Evolutionary conservation across 2,329 filamentous ascomycete species (phyloP).

Genomic region (Sclerotinia borealis): DNA sequence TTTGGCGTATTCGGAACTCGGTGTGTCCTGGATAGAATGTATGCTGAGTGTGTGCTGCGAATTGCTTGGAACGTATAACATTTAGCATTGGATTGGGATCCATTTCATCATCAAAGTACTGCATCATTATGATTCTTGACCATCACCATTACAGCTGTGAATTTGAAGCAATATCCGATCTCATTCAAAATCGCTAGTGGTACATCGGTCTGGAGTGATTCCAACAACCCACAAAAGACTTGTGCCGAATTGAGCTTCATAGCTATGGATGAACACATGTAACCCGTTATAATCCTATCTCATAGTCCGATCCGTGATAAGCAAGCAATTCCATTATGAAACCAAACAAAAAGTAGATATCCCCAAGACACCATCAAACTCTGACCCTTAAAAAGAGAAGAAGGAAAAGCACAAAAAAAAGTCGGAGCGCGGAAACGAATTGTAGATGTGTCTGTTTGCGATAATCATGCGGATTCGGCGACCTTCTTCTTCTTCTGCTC

Average conservation of each 20-base stretch:
- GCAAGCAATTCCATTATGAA: slow-evolving; percentile 9
- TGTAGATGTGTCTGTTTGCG: not conserved
- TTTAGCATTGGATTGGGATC: not conserved
- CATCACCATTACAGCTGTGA: slow-evolving; percentile 3
- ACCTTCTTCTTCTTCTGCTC: slow-evolving; percentile 91
- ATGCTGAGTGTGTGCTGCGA: not conserved
- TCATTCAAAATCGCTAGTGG: slow-evolving; percentile 7
- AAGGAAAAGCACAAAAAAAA: slow-evolving; percentile 5
- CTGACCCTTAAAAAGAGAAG: slow-evolving; percentile 8
- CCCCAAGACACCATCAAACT: slow-evolving; percentile 12
- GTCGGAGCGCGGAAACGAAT: not conserved
- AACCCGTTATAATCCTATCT: slow-evolving; percentile 4
- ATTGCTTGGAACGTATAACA: not conserved
- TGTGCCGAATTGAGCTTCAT: not conserved
- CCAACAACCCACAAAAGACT: not conserved
- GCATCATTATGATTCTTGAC: not conserved
- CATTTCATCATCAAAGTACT: not conserved
- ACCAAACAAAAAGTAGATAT: slow-evolving; percentile 11
- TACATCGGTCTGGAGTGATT: not conserved
- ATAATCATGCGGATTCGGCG: slow-evolving; percentile 31
- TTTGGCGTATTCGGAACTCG: not conserved
- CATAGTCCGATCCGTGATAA: slow-evolving; percentile 7
- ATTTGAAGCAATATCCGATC: slow-evolving; percentile 1
- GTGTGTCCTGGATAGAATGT: not conserved
- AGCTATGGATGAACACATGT: not conserved